Percentiles rank a stretch among this genome's conserved stretches.
phyloP scores from a whole-genome alignment of 768 basidiomycete species.

The Boletales sp. region DNA sequence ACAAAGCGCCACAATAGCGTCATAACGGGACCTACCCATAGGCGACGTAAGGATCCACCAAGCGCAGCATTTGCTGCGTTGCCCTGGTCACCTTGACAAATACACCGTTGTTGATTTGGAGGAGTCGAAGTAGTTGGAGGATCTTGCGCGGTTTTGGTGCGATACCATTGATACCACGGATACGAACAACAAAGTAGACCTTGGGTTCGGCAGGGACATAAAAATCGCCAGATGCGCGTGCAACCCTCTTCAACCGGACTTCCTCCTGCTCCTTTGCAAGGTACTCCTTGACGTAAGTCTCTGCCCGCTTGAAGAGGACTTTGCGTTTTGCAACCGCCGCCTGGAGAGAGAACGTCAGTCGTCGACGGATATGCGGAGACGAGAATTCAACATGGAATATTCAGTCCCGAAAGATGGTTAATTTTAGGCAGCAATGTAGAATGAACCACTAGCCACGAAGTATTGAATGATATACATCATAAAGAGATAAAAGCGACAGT shows the following conservation, averaged over 20 bases:
- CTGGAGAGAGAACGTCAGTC: slow-evolving; percentile 39
- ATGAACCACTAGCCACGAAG: slow-evolving; percentile 65
- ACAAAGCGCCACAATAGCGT: neutral
- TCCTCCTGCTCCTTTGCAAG: slow-evolving; percentile 90
- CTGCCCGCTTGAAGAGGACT: slow-evolving; percentile 99
- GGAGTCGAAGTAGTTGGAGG: slow-evolving; percentile 94
- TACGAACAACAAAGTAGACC: slow-evolving; percentile 96
- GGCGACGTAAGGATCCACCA: slow-evolving; percentile 95
- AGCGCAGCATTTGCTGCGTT: slow-evolving; percentile 95
- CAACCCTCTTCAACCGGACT: slow-evolving; percentile 90
- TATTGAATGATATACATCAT: slow-evolving; percentile 85
- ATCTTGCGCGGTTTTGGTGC: slow-evolving; percentile 99
- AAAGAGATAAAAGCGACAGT: slow-evolving; percentile 17
- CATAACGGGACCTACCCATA: slow-evolving; percentile 66
- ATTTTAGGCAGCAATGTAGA: slow-evolving; percentile 74
- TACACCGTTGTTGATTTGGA: slow-evolving; percentile 99
- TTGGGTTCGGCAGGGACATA: slow-evolving; percentile 97
- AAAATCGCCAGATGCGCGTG: slow-evolving; percentile 90
- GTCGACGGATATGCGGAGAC: slow-evolving; percentile 3
- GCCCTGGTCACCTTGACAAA: slow-evolving; percentile 97
- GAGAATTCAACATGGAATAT: slow-evolving; percentile 1
- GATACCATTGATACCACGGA: slow-evolving; percentile 99
- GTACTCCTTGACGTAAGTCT: slow-evolving; percentile 98
- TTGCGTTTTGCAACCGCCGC: slow-evolving; percentile 88
- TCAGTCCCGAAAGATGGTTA: slow-evolving; percentile 86